A percentile compares a stretch with the other conserved stretches of the same genome.
Conservation (phyloP, 2,329 filamentous ascomycete species). For the Huntiella decipiens region DNA sequence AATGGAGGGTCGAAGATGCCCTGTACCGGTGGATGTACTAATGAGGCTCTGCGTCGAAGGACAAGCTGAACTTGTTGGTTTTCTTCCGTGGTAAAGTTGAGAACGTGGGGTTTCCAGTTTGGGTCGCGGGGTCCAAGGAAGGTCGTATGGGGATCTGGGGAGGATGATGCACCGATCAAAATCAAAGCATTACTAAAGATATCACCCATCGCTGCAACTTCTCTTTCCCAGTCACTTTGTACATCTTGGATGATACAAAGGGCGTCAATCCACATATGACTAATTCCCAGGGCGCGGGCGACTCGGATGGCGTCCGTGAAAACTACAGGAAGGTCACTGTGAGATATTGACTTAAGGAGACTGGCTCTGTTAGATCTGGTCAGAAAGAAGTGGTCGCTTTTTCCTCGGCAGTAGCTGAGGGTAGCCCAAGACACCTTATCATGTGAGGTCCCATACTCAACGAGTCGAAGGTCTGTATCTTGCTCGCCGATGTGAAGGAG, state of each 20-base stretch:
- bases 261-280: constrained; percentile 19
- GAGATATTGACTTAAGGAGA: constrained; percentile 6
- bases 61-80: constrained; percentile 1
- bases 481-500: constrained; percentile 7
- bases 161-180: constrained; percentile 11
- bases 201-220: constrained; percentile 12
- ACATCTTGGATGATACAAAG: constrained; percentile 18
- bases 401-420: constrained; percentile 12
- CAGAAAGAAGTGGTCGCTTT: constrained; percentile 2
- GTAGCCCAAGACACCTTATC: constrained; percentile 10
- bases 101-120: constrained; percentile 7
- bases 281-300: constrained; percentile 13
- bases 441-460: constrained; percentile 7
- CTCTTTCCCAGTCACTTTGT: constrained; percentile 11
- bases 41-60: constrained; percentile 5
- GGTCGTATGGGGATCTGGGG: constrained; percentile 2
- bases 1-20: constrained; percentile 11
- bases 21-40: constrained; percentile 6
- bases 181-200: constrained; percentile 12
- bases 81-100: neutral
- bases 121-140: constrained; percentile 8
- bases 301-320: constrained; percentile 17
- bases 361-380: constrained; percentile 6
- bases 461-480: constrained; percentile 4
- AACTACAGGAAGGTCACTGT: constrained; percentile 11